Conservation (phyloP, 768 basidiomycete genomes). For the Gymnopilus junonius region DNA sequence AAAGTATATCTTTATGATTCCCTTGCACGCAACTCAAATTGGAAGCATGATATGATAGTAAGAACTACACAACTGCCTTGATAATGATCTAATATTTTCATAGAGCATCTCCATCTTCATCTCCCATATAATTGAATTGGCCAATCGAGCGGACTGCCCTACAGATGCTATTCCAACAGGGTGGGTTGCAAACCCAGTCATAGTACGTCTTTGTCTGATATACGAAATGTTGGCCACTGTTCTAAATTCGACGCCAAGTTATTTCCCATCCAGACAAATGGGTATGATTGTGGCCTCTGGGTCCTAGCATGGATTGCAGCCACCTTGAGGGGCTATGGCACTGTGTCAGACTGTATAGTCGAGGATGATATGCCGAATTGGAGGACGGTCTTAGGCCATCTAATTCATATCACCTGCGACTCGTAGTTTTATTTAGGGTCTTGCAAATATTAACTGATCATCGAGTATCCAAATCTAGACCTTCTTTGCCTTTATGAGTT, state of each 20-base stretch:
- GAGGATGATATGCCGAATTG: background rate
- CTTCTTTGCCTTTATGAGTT: background rate
- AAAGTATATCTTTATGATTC: conserved; percentile 37
- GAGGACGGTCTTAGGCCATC: background rate
- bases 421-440: background rate
- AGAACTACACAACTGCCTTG: conserved; percentile 9
- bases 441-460: background rate
- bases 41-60: conserved; percentile 13
- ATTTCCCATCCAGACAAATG: background rate
- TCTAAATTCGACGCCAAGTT: background rate
- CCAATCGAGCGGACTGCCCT: background rate
- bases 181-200: background rate
- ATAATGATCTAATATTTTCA: background rate
- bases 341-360: background rate
- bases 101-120: background rate
- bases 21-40: conserved; percentile 14
- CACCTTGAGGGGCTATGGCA: background rate
- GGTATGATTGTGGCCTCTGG: background rate
- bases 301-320: conserved; percentile 10
- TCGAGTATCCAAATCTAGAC: background rate
- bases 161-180: background rate
- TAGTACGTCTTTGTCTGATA: background rate
- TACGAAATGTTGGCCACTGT: background rate
- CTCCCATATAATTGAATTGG: background rate
- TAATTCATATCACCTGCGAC: background rate